Evolutionary conservation across 2,329 filamentous ascomycete species (phyloP), one percentile per base, ranked within the genome.

Genomic region (Amauroascus verrucosus): DNA sequence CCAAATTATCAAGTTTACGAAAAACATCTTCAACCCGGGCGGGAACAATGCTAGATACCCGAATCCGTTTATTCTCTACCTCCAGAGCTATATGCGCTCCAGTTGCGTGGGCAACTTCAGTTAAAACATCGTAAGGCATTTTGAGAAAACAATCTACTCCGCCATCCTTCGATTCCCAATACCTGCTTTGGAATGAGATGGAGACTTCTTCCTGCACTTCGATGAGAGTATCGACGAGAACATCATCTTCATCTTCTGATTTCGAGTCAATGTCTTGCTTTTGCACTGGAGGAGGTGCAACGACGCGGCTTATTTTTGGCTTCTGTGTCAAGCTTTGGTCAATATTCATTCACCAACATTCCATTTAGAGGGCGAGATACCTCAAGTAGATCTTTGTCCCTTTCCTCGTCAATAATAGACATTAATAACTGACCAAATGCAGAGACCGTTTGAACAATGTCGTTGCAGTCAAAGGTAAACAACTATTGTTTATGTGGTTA

Each of bases 371-470:
- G 3, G 32, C 2, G 1, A 28, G 13, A 37, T 57, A 67, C 65
- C 56, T 68, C 65, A n/a, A 68, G 50, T 9, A 66, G 47, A 43
- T 67, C 63, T 53, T 66, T 66, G 41, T 60, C 58, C 32, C 58
- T 63, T 38, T 67, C 61, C 5, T 59, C 57, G 5, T 67, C 64
- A 30, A 68, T 62, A 40, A 64, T 62, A 26, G 54, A 48, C 3
- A 60, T 57, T 14, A 65, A 45, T 6, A 59, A 24, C 1, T 28
- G 44, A 1, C 59, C 59, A 26, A 64, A 37, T 9, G 54, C 51
- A 1, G 54, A 22, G 5, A 45, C 41, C 6, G 53, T 47, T 6
- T 51, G 50, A 9, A 60, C 58, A 0, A 58, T n/a, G 18, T 57
- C 55, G 24, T 52, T 49, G 32, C 59, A 58, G n/a, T 64, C 60